Conservation (phyloP, 805 yeast species). For the Yamadazyma insecticola region DNA sequence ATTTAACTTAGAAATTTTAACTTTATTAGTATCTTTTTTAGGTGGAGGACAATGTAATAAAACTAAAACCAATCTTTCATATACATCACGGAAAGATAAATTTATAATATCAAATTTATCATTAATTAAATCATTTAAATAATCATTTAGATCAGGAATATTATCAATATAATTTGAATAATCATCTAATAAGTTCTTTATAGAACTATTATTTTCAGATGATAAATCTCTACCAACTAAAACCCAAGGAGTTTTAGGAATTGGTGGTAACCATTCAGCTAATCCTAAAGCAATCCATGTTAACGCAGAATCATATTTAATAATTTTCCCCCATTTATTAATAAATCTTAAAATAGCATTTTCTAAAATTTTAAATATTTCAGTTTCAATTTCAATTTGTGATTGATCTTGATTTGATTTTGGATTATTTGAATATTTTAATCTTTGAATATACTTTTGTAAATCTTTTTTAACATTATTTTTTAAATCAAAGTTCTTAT, state of each 20-base stretch:
- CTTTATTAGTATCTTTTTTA: constrained; percentile 21
- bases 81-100: constrained; percentile 61
- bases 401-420: constrained; percentile 14
- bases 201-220: constrained; percentile 17
- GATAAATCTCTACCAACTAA: constrained; percentile 48
- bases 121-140: constrained; percentile 11
- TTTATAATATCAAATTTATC: constrained; percentile 19
- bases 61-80: constrained; percentile 71
- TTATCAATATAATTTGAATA: constrained; percentile 33
- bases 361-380: constrained; percentile 53
- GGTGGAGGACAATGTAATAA: constrained; percentile 67
- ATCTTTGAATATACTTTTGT: constrained; percentile 52
- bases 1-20: constrained; percentile 3
- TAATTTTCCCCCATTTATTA: constrained; percentile 71
- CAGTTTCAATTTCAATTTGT: constrained; percentile 1
- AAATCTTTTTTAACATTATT: constrained; percentile 51
- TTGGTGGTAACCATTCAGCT: constrained; percentile 85
- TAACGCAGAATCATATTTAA: constrained; percentile 76
- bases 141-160: constrained; percentile 7
- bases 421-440: constrained; percentile 28
- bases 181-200: constrained; percentile 32
- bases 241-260: constrained; percentile 49
- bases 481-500: constrained; percentile 18
- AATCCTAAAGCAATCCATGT: constrained; percentile 85
- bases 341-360: constrained; percentile 60